These are phyloP conservation scores for Globisporangium camurandrum DNA, from an alignment of 352 stramenopile species.

Conservation along the genomic window DNA sequence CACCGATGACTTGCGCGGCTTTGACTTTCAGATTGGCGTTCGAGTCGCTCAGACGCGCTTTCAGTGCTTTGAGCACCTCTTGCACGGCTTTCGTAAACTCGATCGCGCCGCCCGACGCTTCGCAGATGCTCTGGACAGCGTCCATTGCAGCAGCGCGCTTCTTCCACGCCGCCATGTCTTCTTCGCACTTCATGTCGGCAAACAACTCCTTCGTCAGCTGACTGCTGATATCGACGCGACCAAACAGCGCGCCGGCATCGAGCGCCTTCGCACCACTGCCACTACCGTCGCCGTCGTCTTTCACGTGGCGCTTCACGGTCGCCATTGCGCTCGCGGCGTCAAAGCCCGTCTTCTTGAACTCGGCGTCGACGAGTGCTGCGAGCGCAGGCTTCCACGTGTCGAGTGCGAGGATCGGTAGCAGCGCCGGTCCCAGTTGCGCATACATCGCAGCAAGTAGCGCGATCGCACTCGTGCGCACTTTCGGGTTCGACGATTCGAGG, in stretches of 20 bases:
- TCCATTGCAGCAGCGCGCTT: conserved; percentile 81
- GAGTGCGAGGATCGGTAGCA: conserved; percentile 73
- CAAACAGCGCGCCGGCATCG: conserved; percentile 56
- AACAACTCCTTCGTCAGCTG: conserved; percentile 86
- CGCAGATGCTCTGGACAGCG: conserved; percentile 66
- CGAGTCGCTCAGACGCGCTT: conserved; percentile 72
- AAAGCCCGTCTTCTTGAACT: conserved; percentile 80
- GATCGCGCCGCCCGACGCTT: conserved; percentile 64
- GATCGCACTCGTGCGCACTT: conserved; percentile 62
- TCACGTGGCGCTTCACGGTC: conserved; percentile 60
- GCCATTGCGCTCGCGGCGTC: conserved; percentile 46
- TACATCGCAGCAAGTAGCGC: conserved; percentile 74
- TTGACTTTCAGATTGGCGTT: conserved; percentile 87
- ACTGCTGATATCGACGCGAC: conserved; percentile 62
- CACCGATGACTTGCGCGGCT: conserved; percentile 71
- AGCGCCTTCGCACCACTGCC: conserved; percentile 18
- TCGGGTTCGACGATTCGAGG: conserved; percentile 75
- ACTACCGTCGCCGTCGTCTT: conserved; percentile 46
- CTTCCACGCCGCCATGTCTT: conserved; percentile 82
- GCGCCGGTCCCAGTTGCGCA: conserved; percentile 66
- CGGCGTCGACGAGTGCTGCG: conserved; percentile 58
- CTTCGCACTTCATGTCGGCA: conserved; percentile 79
- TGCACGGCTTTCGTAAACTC: conserved; percentile 79
- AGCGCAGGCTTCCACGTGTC: conserved; percentile 83
- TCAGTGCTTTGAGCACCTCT: conserved; percentile 67